phyloP scores from a whole-genome alignment of 1,284 basidiomycete genomes.

The Puccinia brachypodii region DNA sequence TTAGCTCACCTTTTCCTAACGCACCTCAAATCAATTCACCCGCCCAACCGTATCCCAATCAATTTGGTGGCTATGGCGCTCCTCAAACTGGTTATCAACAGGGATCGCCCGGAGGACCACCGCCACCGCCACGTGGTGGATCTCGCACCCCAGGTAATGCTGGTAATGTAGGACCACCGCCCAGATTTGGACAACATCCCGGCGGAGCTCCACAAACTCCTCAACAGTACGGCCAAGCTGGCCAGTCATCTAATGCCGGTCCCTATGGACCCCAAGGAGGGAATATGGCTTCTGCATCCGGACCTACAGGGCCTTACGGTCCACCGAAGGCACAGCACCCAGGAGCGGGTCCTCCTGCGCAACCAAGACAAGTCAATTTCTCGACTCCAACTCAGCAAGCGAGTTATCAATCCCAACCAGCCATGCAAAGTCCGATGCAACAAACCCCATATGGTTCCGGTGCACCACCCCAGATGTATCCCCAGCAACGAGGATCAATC shows the following conservation, averaged over 20 bases:
- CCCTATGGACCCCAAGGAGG: constrained; percentile 16
- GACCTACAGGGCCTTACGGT: constrained; percentile 32
- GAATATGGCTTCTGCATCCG: not conserved
- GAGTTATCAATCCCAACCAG: constrained; percentile 54
- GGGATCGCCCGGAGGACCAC: constrained; percentile 26
- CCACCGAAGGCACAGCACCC: constrained; percentile 36
- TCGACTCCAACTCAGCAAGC: constrained; percentile 49
- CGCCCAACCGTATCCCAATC: constrained; percentile 48
- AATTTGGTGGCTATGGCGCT: constrained; percentile 32
- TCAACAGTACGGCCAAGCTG: constrained; percentile 33
- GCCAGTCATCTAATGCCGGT: not conserved
- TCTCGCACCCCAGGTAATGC: constrained; percentile 42
- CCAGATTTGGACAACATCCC: constrained; percentile 22
- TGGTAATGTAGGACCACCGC: constrained; percentile 27
- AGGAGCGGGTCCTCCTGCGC: constrained; percentile 43
- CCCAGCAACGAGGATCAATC: constrained; percentile 51
- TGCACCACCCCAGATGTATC: constrained; percentile 54
- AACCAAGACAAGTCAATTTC: constrained; percentile 35
- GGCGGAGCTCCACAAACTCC: constrained; percentile 37
- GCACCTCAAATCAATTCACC: constrained; percentile 50
- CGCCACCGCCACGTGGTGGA: constrained; percentile 38
- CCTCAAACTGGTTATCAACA: constrained; percentile 20
- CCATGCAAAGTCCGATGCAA: constrained; percentile 50
- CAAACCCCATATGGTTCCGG: constrained; percentile 33
- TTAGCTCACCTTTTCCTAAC: constrained; percentile 49